phyloP scores from a whole-genome alignment of 441 rosid species.

The Bocquillonia castaneifolia region DNA sequence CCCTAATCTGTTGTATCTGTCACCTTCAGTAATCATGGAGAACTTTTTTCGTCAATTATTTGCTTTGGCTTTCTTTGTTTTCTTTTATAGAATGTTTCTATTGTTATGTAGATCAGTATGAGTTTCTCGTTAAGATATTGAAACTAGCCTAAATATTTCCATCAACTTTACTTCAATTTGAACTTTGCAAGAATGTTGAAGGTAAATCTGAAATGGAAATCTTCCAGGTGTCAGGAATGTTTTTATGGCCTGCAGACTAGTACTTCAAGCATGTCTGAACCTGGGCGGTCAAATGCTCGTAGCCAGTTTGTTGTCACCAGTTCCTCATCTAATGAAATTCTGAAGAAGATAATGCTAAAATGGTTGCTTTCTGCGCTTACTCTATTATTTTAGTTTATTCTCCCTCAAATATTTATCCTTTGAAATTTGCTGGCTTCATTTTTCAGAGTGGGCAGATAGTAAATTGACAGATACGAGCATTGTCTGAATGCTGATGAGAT shows the following conservation, averaged over 20 bases:
- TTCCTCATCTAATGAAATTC: background rate
- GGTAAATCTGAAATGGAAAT: background rate
- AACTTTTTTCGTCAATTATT: background rate
- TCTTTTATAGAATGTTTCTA: background rate
- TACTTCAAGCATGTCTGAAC: conserved; percentile 14
- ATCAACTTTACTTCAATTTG: background rate
- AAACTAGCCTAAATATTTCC: background rate
- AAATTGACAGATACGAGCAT: conserved; percentile 8
- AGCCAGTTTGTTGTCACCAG: conserved; percentile 12
- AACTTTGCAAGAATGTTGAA: background rate
- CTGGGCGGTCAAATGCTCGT: conserved; percentile 14
- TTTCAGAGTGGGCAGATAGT: conserved; percentile 10
- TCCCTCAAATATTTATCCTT: background rate
- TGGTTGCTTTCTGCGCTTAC: conserved; percentile 7
- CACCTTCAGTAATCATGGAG: background rate
- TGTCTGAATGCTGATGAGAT: conserved; percentile 13
- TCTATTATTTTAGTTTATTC: background rate
- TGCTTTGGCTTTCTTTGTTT: background rate
- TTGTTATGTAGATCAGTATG: background rate
- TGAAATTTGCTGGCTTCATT: conserved; percentile 7
- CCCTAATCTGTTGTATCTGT: background rate
- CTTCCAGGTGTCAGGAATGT: conserved; percentile 3
- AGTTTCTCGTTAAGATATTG: background rate
- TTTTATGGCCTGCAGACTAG: background rate
- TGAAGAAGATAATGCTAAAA: background rate